Conservation (phyloP, 139 green algal species). For the Pseudopediastrum boryanum region DNA sequence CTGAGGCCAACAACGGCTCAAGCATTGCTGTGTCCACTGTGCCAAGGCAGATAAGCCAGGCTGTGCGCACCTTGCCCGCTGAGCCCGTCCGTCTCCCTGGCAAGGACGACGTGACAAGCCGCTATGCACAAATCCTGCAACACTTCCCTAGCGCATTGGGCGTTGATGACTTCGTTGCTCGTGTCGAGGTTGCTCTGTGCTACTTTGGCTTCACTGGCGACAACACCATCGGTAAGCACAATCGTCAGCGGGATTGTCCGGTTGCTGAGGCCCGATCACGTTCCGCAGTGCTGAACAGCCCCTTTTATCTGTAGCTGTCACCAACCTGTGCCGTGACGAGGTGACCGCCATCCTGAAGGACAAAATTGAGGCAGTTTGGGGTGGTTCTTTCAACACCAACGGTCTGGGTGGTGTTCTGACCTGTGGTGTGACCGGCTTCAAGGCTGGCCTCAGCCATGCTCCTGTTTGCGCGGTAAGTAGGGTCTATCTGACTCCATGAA, state of each 20-base stretch:
- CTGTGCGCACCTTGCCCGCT: conserved; percentile 16
- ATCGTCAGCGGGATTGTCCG: not conserved
- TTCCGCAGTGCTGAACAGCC: not conserved
- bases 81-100: not conserved
- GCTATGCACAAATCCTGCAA: conserved; percentile 44
- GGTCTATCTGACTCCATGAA: no score
- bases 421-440: conserved; percentile 78
- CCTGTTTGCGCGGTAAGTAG: conserved; percentile 43
- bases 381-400: conserved; percentile 82
- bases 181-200: conserved; percentile 72
- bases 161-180: conserved; percentile 80
- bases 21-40: not conserved
- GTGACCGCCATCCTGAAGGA: conserved; percentile 73
- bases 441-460: conserved; percentile 57
- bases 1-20: conserved; percentile 1
- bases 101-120: conserved; percentile 6
- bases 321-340: conserved; percentile 92
- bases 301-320: conserved; percentile 55
- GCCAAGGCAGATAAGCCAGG: conserved; percentile 20
- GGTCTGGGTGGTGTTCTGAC: conserved; percentile 84
- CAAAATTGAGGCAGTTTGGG: conserved; percentile 80
- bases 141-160: conserved; percentile 73
- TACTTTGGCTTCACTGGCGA: conserved; percentile 70
- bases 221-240: conserved; percentile 70
- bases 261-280: not conserved